phyloP scores from a whole-genome alignment of 2,329 filamentous ascomycete genomes.

The Colletotrichum kahawae region DNA sequence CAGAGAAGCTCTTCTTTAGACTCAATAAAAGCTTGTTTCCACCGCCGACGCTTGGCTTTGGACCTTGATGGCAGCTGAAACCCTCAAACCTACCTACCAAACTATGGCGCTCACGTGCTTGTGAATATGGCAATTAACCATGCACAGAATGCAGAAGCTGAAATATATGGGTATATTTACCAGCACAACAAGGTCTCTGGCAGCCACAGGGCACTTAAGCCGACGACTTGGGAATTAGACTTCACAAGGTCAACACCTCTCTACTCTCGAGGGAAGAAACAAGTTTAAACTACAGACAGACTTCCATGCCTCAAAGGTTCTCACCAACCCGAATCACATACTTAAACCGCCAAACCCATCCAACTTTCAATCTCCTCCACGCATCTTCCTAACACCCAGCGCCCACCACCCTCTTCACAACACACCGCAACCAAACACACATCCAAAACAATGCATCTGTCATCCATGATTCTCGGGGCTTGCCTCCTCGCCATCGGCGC shows the following conservation, averaged over 20 bases:
- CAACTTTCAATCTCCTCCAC: background rate
- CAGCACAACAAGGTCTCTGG: too few species aligned
- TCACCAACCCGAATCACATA: background rate
- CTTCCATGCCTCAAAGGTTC: background rate
- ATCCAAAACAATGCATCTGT: background rate
- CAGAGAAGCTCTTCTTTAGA: too few species aligned
- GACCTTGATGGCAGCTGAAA: too few species aligned
- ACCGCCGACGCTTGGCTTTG: too few species aligned
- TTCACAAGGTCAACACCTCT: background rate
- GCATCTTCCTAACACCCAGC: background rate
- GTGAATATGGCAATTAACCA: too few species aligned
- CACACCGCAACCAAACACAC: background rate
- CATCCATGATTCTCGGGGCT: background rate
- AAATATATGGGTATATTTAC: too few species aligned
- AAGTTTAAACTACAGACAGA: fast-evolving
- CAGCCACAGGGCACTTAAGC: too few species aligned
- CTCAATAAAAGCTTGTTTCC: too few species aligned
- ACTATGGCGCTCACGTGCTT: too few species aligned
- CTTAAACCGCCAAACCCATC: fast-evolving
- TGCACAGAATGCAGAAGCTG: too few species aligned
- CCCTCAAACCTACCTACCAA: too few species aligned
- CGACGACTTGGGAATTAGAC: too few species aligned
- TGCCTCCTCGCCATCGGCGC: background rate
- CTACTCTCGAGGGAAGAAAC: background rate
- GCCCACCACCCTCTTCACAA: background rate